phyloP scores from a whole-genome alignment of 73 alveolate genomes.

The Stentor roeselii region DNA sequence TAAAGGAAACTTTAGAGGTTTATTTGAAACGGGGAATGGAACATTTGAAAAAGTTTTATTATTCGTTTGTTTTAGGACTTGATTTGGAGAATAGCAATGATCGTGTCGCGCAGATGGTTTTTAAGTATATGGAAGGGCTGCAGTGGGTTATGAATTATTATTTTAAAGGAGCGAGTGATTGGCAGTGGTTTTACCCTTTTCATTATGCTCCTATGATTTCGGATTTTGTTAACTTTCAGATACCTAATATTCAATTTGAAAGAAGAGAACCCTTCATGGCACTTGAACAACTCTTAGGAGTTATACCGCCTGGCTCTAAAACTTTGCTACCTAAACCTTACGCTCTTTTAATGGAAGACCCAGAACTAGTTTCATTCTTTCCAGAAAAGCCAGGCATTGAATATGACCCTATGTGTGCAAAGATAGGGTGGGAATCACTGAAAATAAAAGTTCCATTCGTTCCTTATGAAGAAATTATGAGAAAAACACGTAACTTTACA shows the following conservation, averaged over 20 bases:
- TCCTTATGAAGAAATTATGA: neutral
- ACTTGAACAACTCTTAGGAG: slow-evolving; percentile 81
- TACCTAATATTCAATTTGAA: slow-evolving; percentile 58
- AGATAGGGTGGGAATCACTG: slow-evolving; percentile 25
- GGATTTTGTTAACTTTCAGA: slow-evolving; percentile 66
- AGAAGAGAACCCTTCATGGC: slow-evolving; percentile 82
- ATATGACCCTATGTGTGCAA: slow-evolving; percentile 26
- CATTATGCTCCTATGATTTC: slow-evolving; percentile 98
- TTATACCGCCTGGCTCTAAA: slow-evolving; percentile 83
- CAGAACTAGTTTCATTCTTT: slow-evolving; percentile 63
- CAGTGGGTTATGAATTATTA: slow-evolving; percentile 92
- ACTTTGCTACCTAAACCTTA: slow-evolving; percentile 81
- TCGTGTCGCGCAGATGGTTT: slow-evolving; percentile 50
- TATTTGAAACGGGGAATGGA: slow-evolving; percentile 25
- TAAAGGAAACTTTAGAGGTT: slow-evolving; percentile 23
- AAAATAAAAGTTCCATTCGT: slow-evolving; percentile 27
- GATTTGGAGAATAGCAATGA: slow-evolving; percentile 67
- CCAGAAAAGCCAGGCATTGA: slow-evolving; percentile 83
- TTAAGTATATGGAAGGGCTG: slow-evolving; percentile 86
- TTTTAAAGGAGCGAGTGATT: slow-evolving; percentile 90
- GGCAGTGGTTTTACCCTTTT: slow-evolving; percentile 98
- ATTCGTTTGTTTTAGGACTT: slow-evolving; percentile 66
- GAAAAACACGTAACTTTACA: neutral
- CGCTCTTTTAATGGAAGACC: slow-evolving; percentile 52
- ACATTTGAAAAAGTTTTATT: slow-evolving; percentile 50